Conservation (phyloP, 768 basidiomycete species). For the Collybiopsis confluens region DNA sequence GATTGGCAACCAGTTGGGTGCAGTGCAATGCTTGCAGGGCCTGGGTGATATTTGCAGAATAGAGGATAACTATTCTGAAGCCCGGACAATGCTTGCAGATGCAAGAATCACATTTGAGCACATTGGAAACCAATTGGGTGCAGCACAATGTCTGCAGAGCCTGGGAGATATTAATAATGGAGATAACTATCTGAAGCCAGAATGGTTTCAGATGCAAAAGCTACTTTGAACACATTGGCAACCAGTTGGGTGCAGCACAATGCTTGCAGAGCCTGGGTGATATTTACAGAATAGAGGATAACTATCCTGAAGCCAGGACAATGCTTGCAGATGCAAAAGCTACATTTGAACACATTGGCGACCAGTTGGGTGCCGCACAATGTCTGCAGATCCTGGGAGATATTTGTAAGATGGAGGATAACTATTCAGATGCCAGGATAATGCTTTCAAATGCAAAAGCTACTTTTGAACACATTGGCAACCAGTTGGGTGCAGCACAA, state of each 20-base stretch:
- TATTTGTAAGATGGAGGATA: no score
- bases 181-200: slow-evolving; percentile 1
- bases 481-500: slow-evolving; percentile 1
- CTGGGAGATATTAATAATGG: neutral
- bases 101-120: neutral
- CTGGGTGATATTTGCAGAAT: neutral
- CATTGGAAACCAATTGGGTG: neutral
- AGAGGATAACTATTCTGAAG: slow-evolving; percentile 4
- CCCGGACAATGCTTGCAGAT: slow-evolving; percentile 1
- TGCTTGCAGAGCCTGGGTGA: slow-evolving; percentile 7
- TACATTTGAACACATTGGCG: no score
- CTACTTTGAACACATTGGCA: neutral
- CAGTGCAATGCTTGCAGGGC: slow-evolving; percentile 6
- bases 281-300: neutral
- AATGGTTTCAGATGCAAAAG: neutral
- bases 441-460: neutral
- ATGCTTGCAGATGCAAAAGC: no score
- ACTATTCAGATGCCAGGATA: neutral
- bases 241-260: slow-evolving; percentile 3
- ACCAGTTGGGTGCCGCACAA: no score
- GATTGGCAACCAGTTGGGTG: slow-evolving; percentile 1
- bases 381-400: no score
- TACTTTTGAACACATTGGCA: neutral
- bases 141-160: neutral
- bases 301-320: no score